Base-by-base conservation (phyloP, 1,284 basidiomycete species). In the Clitocybe nebularis region DNA sequence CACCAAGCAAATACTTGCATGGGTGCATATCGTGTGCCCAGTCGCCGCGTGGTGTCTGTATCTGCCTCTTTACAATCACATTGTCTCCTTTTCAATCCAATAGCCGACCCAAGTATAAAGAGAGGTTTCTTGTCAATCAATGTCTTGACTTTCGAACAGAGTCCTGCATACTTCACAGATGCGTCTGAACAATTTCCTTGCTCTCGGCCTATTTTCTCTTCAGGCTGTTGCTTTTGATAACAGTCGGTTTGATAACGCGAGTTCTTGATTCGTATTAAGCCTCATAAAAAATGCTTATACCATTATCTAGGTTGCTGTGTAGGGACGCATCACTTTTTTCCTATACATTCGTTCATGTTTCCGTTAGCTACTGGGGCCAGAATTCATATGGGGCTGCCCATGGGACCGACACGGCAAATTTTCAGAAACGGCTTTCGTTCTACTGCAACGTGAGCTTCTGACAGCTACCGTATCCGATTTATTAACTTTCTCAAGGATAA, bases 301-400 rank as follows among this genome's bases (percentile, higher is more conserved):
- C 14, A 32, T 36, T 46, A 25, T 46, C 9, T 44, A 79, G 78
- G 67, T 78, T 34, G 76, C 69, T 26, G 70, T 79, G 73, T 79
- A 62, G 50, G n/a, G 72, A 41, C 16, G 24, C 28, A 41, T 32
- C 38, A 45, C 32, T 32, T 23, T 45, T 29, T 17, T 28, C 11
- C n/a, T 36, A n/a, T 40, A 43, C 26, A 47, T 42, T 49, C 33
- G 38, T 38, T 52, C 14, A 49, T 21, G 19, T 4, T 32, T 20
- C 20, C 39, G 41, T 21, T 49, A 77, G 75, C 16, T 81, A 81
- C 55, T 83, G 77, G 78, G 81, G 80, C 36, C 79, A 84, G 60
- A 81, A 83, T 55, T 80, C 79, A 2, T 80, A 80, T 48, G 79
- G 80, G 25, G 80, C 79, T 1, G 67, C 64, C 4, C 65, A 79